phyloP scores from a whole-genome alignment of 306 rosid species.

The Ochetophila trinervis region DNA sequence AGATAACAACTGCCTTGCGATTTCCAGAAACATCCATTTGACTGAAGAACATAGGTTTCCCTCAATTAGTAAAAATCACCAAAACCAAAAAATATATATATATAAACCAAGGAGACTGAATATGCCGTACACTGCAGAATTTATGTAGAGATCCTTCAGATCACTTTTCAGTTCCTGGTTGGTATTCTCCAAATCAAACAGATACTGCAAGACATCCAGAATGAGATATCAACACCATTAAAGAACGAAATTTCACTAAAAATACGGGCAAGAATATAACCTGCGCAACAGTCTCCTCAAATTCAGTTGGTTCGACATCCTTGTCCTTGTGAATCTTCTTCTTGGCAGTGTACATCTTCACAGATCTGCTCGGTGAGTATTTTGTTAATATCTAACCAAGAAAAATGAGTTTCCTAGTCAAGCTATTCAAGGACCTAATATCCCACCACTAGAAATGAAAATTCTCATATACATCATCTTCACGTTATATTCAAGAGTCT shows the following conservation, averaged over 20 bases:
- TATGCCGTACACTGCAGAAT: constrained; percentile 51
- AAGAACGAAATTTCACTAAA: neutral
- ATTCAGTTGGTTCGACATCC: constrained; percentile 61
- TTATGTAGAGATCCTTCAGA: constrained; percentile 66
- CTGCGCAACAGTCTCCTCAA: constrained; percentile 74
- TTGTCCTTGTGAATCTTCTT: constrained; percentile 74
- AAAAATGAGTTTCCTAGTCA: no score
- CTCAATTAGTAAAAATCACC: neutral
- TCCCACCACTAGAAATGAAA: no score
- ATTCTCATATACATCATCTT: no score
- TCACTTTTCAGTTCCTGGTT: constrained; percentile 71
- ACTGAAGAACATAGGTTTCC: constrained; percentile 30
- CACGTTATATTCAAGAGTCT: no score
- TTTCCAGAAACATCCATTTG: constrained; percentile 59
- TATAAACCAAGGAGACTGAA: neutral
- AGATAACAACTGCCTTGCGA: constrained; percentile 64
- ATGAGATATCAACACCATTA: neutral
- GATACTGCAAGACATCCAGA: constrained; percentile 34
- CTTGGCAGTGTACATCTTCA: constrained; percentile 59
- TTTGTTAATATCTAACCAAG: no score
- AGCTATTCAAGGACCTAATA: no score
- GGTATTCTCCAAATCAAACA: constrained; percentile 79
- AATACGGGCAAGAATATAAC: constrained; percentile 14
- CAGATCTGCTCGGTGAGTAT: constrained; percentile 23
- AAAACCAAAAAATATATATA: neutral